A percentile compares a stretch with the other conserved stretches of the same genome.
phyloP scores from a whole-genome alignment of 495 filamentous ascomycete genomes.

The Xylaria grammica region DNA sequence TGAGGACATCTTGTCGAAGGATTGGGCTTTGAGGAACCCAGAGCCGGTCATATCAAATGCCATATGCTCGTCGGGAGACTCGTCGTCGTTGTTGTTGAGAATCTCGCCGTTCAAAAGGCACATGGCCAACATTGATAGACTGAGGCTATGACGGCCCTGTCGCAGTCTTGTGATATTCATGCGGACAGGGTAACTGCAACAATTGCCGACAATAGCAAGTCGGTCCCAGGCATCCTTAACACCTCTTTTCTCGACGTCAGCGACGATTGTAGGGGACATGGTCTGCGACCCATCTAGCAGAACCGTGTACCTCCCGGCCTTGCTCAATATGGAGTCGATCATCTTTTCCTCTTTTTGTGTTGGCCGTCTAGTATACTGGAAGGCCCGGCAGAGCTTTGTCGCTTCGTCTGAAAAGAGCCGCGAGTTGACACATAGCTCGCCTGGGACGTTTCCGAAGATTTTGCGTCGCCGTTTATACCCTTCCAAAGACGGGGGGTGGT shows the following conservation, averaged over 20 bases:
- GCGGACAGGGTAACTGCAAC: conserved; percentile 33
- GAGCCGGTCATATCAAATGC: background rate
- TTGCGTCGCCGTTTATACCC: background rate
- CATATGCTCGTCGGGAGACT: background rate
- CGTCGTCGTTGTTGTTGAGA: conserved; percentile 22
- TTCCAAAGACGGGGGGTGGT: conserved; percentile 10
- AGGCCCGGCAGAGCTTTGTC: conserved; percentile 27
- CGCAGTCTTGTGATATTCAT: conserved; percentile 24
- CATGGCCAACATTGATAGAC: conserved; percentile 33
- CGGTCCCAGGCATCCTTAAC: conserved; percentile 32
- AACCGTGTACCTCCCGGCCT: conserved; percentile 27
- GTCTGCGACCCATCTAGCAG: conserved; percentile 24
- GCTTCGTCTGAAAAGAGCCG: conserved; percentile 21
- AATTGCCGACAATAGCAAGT: conserved; percentile 37
- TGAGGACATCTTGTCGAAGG: background rate
- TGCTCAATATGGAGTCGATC: conserved; percentile 17
- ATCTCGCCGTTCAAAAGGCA: conserved; percentile 38
- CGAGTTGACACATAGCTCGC: conserved; percentile 29
- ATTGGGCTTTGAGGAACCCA: background rate
- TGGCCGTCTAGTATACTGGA: background rate
- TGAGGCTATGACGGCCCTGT: conserved; percentile 23
- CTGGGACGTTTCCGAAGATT: conserved; percentile 23
- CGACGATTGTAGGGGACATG: conserved; percentile 30
- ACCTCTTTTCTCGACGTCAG: conserved; percentile 23
- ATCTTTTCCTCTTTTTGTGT: background rate